These are phyloP conservation scores for Myotisia sp. DNA, from an alignment of 2,329 filamentous ascomycete genomes.

Conservation along the genomic window DNA sequence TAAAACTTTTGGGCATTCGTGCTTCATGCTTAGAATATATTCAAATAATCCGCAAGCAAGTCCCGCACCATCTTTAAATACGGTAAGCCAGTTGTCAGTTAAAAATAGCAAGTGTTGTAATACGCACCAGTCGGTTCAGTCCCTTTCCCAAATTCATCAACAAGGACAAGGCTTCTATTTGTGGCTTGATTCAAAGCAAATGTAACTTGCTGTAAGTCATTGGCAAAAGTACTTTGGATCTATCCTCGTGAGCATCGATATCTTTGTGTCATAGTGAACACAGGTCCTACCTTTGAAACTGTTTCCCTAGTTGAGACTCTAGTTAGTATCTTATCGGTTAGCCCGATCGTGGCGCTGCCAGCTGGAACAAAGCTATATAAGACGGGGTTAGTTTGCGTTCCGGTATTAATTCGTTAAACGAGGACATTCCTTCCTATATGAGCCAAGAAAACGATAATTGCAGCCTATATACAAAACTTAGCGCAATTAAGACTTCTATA, in stretches of 20 bases:
- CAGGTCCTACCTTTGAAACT: conserved; percentile 38
- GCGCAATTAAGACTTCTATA: not conserved
- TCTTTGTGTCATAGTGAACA: not conserved
- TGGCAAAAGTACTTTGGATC: conserved; percentile 55
- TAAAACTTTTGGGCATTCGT: conserved; percentile 43
- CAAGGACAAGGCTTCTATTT: conserved; percentile 61
- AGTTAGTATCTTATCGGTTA: conserved; percentile 87
- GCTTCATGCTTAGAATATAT: conserved; percentile 37
- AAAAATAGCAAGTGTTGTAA: not conserved
- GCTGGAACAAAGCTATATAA: conserved; percentile 67
- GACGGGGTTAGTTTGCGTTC: not conserved
- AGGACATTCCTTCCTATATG: conserved; percentile 73
- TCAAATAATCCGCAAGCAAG: conserved; percentile 48
- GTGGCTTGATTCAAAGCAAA: conserved; percentile 64
- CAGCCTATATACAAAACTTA: conserved; percentile 34
- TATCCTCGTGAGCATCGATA: conserved; percentile 15
- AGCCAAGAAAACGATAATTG: conserved; percentile 78
- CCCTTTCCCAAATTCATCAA: conserved; percentile 79
- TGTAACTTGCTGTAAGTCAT: conserved; percentile 76
- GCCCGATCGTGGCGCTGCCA: conserved; percentile 56
- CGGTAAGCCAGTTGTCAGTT: not conserved
- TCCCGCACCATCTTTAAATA: conserved; percentile 44
- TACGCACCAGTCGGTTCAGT: conserved; percentile 42
- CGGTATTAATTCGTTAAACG: conserved; percentile 13
- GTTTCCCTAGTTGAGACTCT: conserved; percentile 63